Base-by-base conservation (phyloP, 2,329 filamentous ascomycete genomes). In the Pestalotiopsis sp. region DNA sequence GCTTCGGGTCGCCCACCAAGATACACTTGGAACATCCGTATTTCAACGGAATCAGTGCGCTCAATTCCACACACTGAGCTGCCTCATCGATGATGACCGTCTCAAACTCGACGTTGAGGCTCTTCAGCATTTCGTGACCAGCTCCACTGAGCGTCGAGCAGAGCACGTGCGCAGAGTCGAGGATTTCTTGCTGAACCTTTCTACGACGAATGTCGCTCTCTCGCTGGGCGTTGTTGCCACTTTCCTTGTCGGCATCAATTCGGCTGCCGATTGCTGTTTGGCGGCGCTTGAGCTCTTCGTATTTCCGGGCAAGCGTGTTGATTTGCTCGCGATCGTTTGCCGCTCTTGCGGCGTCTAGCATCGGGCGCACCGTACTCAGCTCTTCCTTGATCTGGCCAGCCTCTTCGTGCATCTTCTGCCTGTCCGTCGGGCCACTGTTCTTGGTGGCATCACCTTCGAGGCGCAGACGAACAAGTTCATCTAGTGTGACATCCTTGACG, bases 11-110 rank as follows among this genome's bases (percentile, higher is more conserved):
- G 82, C 96, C 96, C 38, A 99, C 96, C 40, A 99, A 89, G 74
- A 99, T 94, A 82, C 96, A 98, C 82, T 98, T 98, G 69, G 93
- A 92, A 80, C 94, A 97, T 68, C 96, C 95, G 76, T 99, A 99
- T 80, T 99, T 99, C 68, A 99, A 87, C 2, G 96, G 96, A 73
- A 99, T 99, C 61, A 99, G 86, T 13, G 96, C 96, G 77, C 94
- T 97, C 77, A 99, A 87, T 82, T 99, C 96, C 70, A 99, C 97
- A 79, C 95, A 99, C 85, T 99, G 96, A 17, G 96, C 96, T 3
- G 96, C 96, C 82, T 99, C 96, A 75, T 99, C 96, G 72, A 99
- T 98, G 74, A 99, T 93, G 72, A 99, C 96, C 0, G 96, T 98
- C 81, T 99, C 96, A 73, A 99, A 99, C 79, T 99, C 96, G 65